Evolutionary conservation across 495 filamentous ascomycete species (phyloP).

Genomic region (Penicillium atrosanguineum): DNA sequence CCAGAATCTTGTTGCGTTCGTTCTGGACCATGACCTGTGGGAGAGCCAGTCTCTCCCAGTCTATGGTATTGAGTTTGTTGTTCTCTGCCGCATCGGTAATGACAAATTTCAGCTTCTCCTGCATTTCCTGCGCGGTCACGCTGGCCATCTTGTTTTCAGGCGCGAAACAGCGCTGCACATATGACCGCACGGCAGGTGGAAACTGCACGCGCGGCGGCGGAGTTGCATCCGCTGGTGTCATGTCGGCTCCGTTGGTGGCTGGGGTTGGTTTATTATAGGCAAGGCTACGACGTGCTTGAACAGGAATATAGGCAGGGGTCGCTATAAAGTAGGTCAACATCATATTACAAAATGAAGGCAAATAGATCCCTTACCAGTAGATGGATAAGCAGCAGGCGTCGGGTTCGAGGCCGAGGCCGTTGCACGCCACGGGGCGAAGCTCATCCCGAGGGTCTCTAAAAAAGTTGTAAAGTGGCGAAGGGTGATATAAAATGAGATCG

Average conservation of each 20-base stretch:
- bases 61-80: conserved; percentile 62
- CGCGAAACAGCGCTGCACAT: conserved; percentile 82
- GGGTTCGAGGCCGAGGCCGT: conserved; percentile 34
- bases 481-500: conserved; percentile 11
- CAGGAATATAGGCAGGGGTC: conserved; percentile 49
- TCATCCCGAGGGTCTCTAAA: conserved; percentile 31
- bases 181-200: conserved; percentile 71
- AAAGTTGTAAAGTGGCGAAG: conserved; percentile 9
- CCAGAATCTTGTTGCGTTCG: conserved; percentile 56
- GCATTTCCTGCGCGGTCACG: conserved; percentile 67
- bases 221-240: conserved; percentile 19
- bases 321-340: conserved; percentile 22
- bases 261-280: conserved; percentile 22
- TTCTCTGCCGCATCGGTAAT: conserved; percentile 77
- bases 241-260: conserved; percentile 25
- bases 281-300: conserved; percentile 51
- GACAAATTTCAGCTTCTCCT: conserved; percentile 77
- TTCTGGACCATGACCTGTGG: conserved; percentile 81
- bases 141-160: conserved; percentile 63
- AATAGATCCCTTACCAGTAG: conserved; percentile 29
- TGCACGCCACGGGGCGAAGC: conserved; percentile 43
- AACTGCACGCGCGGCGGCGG: conserved; percentile 58
- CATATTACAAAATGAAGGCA: background rate
- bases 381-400: conserved; percentile 21
- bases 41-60: conserved; percentile 83